Evolutionary conservation across 2,329 filamentous ascomycete species (phyloP), one percentile per base, ranked within the genome.

Genomic region (Elsinoe arachidis): DNA sequence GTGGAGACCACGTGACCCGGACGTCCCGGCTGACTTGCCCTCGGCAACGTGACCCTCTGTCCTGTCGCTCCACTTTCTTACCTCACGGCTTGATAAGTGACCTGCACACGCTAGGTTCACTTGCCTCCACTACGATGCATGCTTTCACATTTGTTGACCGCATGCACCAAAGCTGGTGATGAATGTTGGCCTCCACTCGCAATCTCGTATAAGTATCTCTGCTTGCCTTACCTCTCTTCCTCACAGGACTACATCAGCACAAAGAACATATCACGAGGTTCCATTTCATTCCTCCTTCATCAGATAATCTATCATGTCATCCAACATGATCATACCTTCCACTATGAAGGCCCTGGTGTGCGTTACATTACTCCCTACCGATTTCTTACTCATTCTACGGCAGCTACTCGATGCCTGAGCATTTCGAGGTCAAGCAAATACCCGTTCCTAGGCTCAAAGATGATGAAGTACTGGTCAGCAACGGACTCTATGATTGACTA

Each of bases 331-430:
- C 4, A 46, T 30, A 14, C 41, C 41, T 12, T 23, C 41, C 1
- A 21, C 19, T n/a, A 46, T 46, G 41, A 46, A 46, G 26, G 41
- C 41, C 26, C 21, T 46, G 15, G 41, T 46, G 41, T 46, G 19
- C 14, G 41, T 43, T 12, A 23, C 5, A 6, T 26, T 10, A 10
- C 26, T 30, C 10, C 5, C 11, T 3, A 11, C n/a, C 10, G 19
- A 26, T 5, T 9, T 3, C 21, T 46, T 11, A 19, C 21, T 12
- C 9, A 23, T 46, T 12, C 41, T 5, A 10, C 19, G 3, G 11
- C 38, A 58, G 56, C 21, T 58, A 58, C 33, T 53, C 47, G 2
- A 12, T 26, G 15, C 57, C 57, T 2, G 19, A 46, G 26, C 35
- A 49, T 5, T 58, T 47, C 39, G 30, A 12, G 7, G 57, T 58